phyloP scores from a whole-genome alignment of 306 rosid species.

The Malus sieversii region DNA sequence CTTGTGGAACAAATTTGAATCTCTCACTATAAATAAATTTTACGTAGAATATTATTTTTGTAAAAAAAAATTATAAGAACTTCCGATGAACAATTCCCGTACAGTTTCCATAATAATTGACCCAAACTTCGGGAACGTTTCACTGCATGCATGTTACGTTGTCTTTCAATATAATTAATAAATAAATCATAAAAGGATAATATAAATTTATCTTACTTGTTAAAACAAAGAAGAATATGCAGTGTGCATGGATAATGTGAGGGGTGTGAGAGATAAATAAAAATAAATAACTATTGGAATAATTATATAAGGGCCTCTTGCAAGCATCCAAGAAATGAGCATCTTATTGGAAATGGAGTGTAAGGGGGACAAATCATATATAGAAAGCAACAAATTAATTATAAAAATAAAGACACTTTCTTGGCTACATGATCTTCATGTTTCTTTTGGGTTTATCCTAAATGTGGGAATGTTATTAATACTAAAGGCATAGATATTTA shows the following conservation, averaged over 20 bases:
- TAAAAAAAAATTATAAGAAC: too few species aligned
- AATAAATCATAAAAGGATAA: background rate
- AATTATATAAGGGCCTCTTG: background rate
- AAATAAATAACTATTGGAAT: background rate
- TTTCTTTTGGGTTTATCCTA: background rate
- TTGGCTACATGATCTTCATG: background rate
- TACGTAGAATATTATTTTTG: too few species aligned
- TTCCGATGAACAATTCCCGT: background rate
- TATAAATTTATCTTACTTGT: background rate
- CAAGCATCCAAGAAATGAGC: background rate
- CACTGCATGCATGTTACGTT: background rate
- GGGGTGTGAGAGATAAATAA: background rate
- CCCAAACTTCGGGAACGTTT: background rate
- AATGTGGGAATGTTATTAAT: background rate
- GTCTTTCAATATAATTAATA: background rate
- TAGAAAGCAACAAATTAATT: background rate
- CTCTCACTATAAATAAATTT: too few species aligned
- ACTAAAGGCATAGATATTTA: background rate
- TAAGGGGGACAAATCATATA: background rate
- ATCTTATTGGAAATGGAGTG: background rate
- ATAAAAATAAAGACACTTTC: background rate
- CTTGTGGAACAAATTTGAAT: too few species aligned
- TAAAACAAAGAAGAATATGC: background rate
- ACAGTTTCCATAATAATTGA: background rate
- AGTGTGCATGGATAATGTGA: background rate